Evolutionary conservation across 148 eudicot genomes (phyloP).

Genomic region (Rhododendron ferrugineum): DNA sequence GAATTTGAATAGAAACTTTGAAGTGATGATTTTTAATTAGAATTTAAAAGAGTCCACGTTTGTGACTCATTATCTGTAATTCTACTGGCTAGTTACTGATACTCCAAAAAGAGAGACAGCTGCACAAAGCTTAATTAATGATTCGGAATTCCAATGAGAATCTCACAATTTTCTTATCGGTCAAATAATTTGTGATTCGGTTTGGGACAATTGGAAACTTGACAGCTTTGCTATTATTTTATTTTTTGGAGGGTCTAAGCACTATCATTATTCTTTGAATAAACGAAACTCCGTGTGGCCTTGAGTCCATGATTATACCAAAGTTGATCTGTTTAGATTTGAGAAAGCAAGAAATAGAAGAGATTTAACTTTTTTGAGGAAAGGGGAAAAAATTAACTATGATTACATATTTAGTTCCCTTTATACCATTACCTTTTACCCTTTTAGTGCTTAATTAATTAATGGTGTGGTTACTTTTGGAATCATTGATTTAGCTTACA

Average conservation of each 20-base stretch:
- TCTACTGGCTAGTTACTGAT: neutral
- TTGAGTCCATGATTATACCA: neutral
- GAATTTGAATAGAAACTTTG: neutral
- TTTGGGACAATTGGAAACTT: slow-evolving; percentile 1
- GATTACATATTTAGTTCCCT: neutral
- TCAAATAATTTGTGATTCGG: neutral
- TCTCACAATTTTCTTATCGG: neutral
- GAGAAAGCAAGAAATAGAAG: neutral
- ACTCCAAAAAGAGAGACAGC: neutral
- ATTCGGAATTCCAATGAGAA: neutral
- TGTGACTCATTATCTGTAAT: neutral
- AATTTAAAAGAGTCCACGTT: neutral
- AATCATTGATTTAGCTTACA: neutral
- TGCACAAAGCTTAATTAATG: neutral
- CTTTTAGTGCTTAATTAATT: neutral
- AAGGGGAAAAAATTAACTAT: neutral
- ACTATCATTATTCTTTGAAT: neutral
- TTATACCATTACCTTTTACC: neutral
- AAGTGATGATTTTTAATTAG: neutral
- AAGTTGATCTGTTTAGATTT: neutral
- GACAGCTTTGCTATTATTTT: neutral
- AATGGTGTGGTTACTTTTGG: neutral
- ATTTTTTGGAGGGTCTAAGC: neutral
- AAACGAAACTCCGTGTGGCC: neutral
- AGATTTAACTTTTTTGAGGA: neutral